phyloP scores from a whole-genome alignment of 176 grass and related monocot species.

The Bonia amplexicaulis region DNA sequence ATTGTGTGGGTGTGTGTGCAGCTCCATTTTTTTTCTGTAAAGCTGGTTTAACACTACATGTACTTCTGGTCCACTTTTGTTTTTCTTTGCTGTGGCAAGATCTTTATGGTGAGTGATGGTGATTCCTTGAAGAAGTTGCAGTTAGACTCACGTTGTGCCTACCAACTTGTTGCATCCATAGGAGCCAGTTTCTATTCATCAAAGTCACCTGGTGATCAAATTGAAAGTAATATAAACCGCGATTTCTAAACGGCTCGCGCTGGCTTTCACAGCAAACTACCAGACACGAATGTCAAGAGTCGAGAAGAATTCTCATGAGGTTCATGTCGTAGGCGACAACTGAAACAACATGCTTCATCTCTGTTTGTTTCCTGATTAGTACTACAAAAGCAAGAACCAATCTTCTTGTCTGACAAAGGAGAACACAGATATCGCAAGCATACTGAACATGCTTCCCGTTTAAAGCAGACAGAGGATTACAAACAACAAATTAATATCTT shows the following conservation, averaged over 20 bases:
- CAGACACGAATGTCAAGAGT: background rate
- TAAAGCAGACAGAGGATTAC: background rate
- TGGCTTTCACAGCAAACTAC: background rate
- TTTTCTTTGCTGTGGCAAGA: too few relatives aligned
- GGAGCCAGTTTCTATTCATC: background rate
- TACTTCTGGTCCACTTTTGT: too few relatives aligned
- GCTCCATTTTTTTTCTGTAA: too few relatives aligned
- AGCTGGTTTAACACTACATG: too few relatives aligned
- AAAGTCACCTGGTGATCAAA: background rate
- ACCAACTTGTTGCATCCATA: too few relatives aligned
- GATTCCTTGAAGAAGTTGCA: too few relatives aligned
- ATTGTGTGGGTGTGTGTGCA: too few relatives aligned
- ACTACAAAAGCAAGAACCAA: background rate
- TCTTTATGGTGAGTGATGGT: too few relatives aligned
- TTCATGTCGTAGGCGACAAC: background rate
- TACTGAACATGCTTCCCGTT: background rate
- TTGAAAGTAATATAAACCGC: too few relatives aligned
- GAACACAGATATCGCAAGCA: background rate
- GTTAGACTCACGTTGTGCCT: too few relatives aligned
- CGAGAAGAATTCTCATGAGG: background rate
- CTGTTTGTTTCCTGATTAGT: background rate
- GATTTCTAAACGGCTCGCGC: too few relatives aligned
- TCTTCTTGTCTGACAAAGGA: background rate
- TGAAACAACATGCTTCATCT: background rate
- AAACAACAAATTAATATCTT: background rate